Percentiles rank a stretch among this genome's conserved stretches.
These are phyloP conservation scores for Blastosporella zonata DNA, from an alignment of 1,284 basidiomycete genomes.

Conservation along the genomic window DNA sequence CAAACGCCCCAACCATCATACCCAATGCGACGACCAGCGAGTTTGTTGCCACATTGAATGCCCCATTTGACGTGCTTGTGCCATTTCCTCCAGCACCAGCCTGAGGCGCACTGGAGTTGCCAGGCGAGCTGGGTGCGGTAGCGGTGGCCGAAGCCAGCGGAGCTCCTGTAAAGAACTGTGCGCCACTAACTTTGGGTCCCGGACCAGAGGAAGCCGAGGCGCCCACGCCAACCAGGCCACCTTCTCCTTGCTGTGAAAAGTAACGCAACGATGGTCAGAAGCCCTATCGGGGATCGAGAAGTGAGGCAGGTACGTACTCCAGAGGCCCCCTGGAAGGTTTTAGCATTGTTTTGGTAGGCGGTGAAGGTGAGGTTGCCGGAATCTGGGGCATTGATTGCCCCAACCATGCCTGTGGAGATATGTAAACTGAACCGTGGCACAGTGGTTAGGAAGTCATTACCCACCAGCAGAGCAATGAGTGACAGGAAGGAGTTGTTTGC, in stretches of 20 bases:
- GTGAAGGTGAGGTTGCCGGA: constrained; percentile 45
- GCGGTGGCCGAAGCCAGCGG: constrained; percentile 7
- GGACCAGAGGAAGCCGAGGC: constrained; percentile 44
- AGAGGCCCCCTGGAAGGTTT: constrained; percentile 27
- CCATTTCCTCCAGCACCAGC: neutral
- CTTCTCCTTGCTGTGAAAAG: constrained; percentile 33
- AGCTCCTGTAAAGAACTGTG: constrained; percentile 20
- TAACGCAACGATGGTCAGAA: neutral
- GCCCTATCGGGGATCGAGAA: neutral
- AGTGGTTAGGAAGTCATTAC: constrained; percentile 17
- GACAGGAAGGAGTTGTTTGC: constrained; percentile 44
- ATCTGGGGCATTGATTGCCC: constrained; percentile 53
- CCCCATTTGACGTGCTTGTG: neutral
- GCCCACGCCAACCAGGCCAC: constrained; percentile 39
- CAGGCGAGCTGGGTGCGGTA: constrained; percentile 1
- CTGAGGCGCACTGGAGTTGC: neutral
- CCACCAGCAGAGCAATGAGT: constrained; percentile 43
- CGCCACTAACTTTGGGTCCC: constrained; percentile 33
- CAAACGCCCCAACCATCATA: constrained; percentile 1
- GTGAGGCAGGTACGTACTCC: constrained; percentile 26
- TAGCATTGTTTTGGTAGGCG: constrained; percentile 38
- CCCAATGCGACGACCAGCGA: constrained; percentile 4
- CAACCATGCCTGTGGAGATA: constrained; percentile 35
- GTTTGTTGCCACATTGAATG: neutral
- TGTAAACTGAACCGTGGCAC: neutral